Base-by-base conservation (phyloP, 2,329 filamentous ascomycete genomes). In the Chaetomiaceae sp. region DNA sequence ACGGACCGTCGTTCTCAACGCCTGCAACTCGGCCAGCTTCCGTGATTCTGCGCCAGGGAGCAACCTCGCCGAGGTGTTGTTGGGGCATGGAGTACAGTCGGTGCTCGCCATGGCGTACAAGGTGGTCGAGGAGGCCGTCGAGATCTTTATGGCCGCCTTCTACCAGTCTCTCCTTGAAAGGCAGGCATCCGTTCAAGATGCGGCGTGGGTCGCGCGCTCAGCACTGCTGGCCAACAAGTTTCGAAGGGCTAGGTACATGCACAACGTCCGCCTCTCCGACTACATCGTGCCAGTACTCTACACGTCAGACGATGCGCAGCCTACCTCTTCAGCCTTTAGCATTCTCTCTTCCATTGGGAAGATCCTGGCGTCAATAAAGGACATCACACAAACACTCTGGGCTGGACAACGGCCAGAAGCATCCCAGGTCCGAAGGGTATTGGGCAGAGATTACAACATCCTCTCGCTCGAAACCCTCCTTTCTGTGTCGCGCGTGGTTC, bases 31-130 rank as follows among this genome's bases (percentile, higher is more conserved):
- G 33, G 45, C 40, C 33, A 37, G 31, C 34, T 37, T 37, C 12
- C 31, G 31, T 3, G 40, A 29, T 15, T 29, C 33, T 6, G 9
- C 22, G 2, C 20, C 45, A 7, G 45, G 31, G 14, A 38, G 20
- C 33, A 47, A 47, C 20, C 29, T 47, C 12, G 45, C 45, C 22
- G 34, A 47, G 34, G 19, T 47, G 7, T 19, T 47, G 5, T 22
- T 47, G 6, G 6, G 22, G 33, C 38, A 11, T 19, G 34, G 45
- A 3, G 33, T 47, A 7, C 45, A 38, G 20, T 47, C 45, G 3
- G 45, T 47, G 9, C 31, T 47, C 4, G 45, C 45, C 2, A 47
- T 47, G 45, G 31, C 45, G 15, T 47, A 47, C 45, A 47, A 38
- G 22, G 34, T 47, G 6, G 22, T 27, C 12, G 45, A 47, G 15